Evolutionary conservation across 495 filamentous ascomycete species (phyloP).

Genomic region (Hyaloscypha variabilis): DNA sequence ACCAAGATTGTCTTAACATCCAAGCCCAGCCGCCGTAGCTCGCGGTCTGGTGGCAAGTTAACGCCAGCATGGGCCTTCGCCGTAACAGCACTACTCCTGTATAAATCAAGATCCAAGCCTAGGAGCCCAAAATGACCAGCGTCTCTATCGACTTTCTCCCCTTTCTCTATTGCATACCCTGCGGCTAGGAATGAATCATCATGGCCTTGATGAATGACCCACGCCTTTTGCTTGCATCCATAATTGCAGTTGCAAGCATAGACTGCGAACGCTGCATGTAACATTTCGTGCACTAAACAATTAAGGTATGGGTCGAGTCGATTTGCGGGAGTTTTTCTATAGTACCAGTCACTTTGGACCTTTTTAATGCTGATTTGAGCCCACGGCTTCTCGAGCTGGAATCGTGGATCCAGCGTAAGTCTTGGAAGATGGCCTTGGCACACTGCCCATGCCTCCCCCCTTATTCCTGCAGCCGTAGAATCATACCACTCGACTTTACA

Average conservation of each 20-base stretch:
- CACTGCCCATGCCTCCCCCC: background rate
- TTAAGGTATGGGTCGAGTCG: background rate
- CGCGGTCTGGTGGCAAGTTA: background rate
- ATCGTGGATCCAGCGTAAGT: background rate
- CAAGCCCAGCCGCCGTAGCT: background rate
- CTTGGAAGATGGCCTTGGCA: background rate
- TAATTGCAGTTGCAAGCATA: background rate
- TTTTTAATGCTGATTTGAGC: background rate
- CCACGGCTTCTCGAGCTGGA: background rate
- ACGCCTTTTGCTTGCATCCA: background rate
- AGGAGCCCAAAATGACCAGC: background rate
- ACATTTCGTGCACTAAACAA: background rate
- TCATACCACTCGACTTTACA: background rate
- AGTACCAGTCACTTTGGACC: background rate
- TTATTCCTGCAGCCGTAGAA: background rate
- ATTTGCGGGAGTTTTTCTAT: background rate
- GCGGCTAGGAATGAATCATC: background rate
- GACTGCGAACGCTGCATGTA: constrained; percentile 1
- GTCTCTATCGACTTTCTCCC: background rate
- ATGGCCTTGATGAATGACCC: background rate
- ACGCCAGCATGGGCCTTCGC: background rate
- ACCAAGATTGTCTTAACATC: background rate
- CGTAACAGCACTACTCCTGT: background rate
- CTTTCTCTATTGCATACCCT: constrained; percentile 1
- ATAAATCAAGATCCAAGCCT: background rate